Percentiles rank a stretch among this genome's conserved stretches.
phyloP scores from a whole-genome alignment of 306 rosid species.

The Pyrus pyrifolia region DNA sequence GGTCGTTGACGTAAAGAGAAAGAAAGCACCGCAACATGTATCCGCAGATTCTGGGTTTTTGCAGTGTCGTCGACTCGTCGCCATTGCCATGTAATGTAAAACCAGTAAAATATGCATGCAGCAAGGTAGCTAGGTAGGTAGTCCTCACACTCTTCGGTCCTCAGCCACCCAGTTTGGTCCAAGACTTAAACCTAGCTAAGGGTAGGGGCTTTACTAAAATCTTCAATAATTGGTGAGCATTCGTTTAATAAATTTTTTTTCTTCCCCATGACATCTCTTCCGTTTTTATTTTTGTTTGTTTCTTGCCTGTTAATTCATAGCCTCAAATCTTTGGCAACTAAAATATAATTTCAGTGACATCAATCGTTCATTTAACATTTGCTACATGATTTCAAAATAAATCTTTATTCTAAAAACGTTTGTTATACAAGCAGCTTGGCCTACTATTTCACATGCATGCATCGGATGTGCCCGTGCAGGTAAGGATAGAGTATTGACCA shows the following conservation, averaged over 20 bases:
- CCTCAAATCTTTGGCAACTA: not conserved
- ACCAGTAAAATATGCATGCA: not conserved
- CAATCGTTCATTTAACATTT: too few species aligned
- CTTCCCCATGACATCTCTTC: not conserved
- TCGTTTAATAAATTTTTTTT: not conserved
- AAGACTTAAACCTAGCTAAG: not conserved
- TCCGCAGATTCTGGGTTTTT: conserved; percentile 37
- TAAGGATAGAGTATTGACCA: too few species aligned
- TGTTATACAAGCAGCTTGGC: not conserved
- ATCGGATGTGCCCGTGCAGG: not conserved
- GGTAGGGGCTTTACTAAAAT: not conserved
- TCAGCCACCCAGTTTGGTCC: not conserved
- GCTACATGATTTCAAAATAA: too few species aligned
- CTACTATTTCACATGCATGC: not conserved
- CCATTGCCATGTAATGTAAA: conserved; percentile 17
- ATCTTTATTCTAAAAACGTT: too few species aligned
- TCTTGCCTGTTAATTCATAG: not conserved
- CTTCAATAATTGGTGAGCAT: not conserved
- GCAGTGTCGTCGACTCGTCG: conserved; percentile 9
- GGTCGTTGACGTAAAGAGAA: not conserved
- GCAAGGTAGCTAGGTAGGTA: not conserved
- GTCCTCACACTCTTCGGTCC: not conserved
- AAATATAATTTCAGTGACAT: too few species aligned
- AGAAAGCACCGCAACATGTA: not conserved
- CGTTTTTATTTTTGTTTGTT: not conserved